These are phyloP conservation scores for Blumeria graminis DNA, from an alignment of 2,329 filamentous ascomycete species.

Conservation along the genomic window DNA sequence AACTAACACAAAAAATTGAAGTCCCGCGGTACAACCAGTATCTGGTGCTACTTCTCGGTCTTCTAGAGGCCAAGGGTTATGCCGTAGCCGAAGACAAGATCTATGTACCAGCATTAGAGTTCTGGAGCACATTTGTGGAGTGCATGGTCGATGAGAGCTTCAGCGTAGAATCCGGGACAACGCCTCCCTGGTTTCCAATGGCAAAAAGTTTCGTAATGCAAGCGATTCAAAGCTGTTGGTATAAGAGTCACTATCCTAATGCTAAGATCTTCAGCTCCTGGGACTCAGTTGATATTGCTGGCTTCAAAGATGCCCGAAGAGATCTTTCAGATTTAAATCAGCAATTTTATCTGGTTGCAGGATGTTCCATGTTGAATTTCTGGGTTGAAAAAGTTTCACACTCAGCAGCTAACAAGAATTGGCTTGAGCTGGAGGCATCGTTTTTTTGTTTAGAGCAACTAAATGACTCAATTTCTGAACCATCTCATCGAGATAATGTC, in stretches of 20 bases:
- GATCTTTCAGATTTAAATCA: slow-evolving; percentile 62
- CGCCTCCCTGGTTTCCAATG: slow-evolving; percentile 28
- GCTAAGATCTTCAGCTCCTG: slow-evolving; percentile 32
- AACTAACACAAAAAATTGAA: slow-evolving; percentile 29
- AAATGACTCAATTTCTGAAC: slow-evolving; percentile 38
- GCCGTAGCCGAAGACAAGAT: slow-evolving; percentile 51
- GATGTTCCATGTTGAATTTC: slow-evolving; percentile 27
- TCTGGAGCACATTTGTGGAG: slow-evolving; percentile 59
- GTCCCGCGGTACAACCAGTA: slow-evolving; percentile 25
- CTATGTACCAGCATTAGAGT: slow-evolving; percentile 49
- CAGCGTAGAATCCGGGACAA: slow-evolving; percentile 17
- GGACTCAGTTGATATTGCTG: slow-evolving; percentile 43
- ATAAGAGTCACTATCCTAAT: slow-evolving; percentile 38
- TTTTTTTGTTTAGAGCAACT: slow-evolving; percentile 40
- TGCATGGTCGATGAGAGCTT: slow-evolving; percentile 33
- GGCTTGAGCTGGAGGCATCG: slow-evolving; percentile 35
- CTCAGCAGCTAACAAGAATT: slow-evolving; percentile 24
- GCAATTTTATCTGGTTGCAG: slow-evolving; percentile 39
- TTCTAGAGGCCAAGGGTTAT: slow-evolving; percentile 40
- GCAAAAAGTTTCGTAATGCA: slow-evolving; percentile 36
- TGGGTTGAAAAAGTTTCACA: slow-evolving; percentile 31
- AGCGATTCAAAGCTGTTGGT: slow-evolving; percentile 40
- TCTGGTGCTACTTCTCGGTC: slow-evolving; percentile 33
- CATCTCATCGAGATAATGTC: slow-evolving; percentile 30
- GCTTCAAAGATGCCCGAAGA: slow-evolving; percentile 48